Conservation (phyloP, 2,329 filamentous ascomycete genomes). For the Corniculantispora saksenae region DNA sequence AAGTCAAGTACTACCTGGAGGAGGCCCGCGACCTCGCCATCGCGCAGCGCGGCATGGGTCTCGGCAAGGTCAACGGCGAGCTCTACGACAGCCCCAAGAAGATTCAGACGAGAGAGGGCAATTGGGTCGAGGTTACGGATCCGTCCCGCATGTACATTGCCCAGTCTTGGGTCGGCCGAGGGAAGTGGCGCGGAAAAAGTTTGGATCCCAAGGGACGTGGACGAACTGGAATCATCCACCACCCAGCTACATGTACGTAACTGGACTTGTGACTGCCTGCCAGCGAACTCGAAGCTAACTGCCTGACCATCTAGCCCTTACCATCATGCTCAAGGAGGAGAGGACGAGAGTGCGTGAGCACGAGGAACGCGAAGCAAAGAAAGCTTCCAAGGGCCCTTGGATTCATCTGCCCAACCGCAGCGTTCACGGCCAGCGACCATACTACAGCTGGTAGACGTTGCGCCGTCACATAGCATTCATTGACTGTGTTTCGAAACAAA, state of each 20-base stretch:
- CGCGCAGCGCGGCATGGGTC: constrained; percentile 80
- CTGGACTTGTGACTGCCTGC: background rate
- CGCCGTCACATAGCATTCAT: constrained; percentile 20
- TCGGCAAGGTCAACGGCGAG: constrained; percentile 51
- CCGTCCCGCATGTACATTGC: constrained; percentile 85
- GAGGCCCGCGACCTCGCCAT: constrained; percentile 80
- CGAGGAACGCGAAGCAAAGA: constrained; percentile 75
- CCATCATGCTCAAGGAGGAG: constrained; percentile 88
- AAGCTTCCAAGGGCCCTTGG: constrained; percentile 77
- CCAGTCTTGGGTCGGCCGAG: constrained; percentile 88
- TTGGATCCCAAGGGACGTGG: constrained; percentile 77
- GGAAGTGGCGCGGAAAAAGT: constrained; percentile 57
- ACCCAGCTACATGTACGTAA: constrained; percentile 73
- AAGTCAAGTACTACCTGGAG: constrained; percentile 77
- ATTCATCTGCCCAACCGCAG: constrained; percentile 83
- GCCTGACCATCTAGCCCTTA: constrained; percentile 58
- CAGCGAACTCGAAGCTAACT: constrained; percentile 23
- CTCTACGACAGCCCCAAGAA: constrained; percentile 42
- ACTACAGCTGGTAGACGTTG: constrained; percentile 77
- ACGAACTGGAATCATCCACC: constrained; percentile 64
- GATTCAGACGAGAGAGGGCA: constrained; percentile 75
- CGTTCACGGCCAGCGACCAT: constrained; percentile 80
- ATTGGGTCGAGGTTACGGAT: constrained; percentile 69
- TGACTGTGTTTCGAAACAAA: constrained; percentile 6
- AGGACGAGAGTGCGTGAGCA: constrained; percentile 81